phyloP scores from a whole-genome alignment of 164 flowering plant species.

The Kalanchoe fedtschenkoi region DNA sequence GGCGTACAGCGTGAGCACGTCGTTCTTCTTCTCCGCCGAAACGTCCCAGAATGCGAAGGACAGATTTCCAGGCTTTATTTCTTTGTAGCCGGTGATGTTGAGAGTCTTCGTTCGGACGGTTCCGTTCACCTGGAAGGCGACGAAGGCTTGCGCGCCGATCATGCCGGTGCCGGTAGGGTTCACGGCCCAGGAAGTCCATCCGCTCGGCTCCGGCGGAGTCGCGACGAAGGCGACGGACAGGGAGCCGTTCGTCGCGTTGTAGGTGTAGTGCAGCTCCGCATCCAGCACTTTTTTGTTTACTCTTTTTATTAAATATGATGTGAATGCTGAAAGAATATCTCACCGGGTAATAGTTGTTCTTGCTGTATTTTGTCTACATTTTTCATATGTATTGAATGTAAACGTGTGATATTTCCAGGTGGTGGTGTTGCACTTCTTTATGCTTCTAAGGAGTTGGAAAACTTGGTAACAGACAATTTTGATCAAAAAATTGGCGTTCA shows the following conservation, averaged over 20 bases:
- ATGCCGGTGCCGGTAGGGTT: conserved; percentile 4
- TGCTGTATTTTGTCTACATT: no score
- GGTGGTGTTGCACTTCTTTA: conserved; percentile 98
- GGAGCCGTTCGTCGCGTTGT: conserved; percentile 6
- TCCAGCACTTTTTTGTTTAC: no score
- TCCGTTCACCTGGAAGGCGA: conserved; percentile 1
- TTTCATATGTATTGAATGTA: no score
- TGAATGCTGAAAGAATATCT: no score
- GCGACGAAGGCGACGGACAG: conserved; percentile 6
- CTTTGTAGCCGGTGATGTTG: conserved; percentile 12
- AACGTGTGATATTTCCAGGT: no score
- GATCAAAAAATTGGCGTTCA: conserved; percentile 99
- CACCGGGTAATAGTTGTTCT: no score
- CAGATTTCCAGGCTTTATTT: conserved; percentile 14
- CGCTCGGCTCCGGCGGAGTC: neutral
- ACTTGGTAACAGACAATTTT: conserved; percentile 75
- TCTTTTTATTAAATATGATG: no score
- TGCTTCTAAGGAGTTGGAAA: conserved; percentile 86
- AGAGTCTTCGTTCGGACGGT: neutral
- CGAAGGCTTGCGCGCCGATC: conserved; percentile 7
- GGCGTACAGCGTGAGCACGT: conserved; percentile 35
- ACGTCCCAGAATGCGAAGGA: conserved; percentile 21
- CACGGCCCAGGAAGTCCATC: neutral
- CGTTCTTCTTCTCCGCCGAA: conserved; percentile 21
- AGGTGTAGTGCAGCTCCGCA: neutral